A percentile compares a stretch with the other conserved stretches of the same genome.
Evolutionary conservation across 2,329 filamentous ascomycete genomes (phyloP).

Genomic region (Penicillium concentricum): DNA sequence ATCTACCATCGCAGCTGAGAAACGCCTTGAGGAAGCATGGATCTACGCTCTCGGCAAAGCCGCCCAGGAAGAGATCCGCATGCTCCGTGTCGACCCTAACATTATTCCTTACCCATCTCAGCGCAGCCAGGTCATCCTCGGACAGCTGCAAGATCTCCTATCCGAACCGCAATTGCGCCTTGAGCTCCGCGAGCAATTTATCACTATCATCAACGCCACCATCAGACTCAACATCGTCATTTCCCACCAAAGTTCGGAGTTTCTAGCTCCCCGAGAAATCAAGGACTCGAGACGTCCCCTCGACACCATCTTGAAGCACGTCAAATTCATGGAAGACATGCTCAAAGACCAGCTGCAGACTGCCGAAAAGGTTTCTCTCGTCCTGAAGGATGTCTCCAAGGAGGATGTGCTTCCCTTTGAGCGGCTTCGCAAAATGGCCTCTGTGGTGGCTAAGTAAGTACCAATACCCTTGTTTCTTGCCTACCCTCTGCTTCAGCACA

Average conservation of each 20-base stretch:
- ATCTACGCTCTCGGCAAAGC: slow-evolving; percentile 23
- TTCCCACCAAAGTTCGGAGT: slow-evolving; percentile 16
- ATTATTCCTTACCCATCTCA: slow-evolving; percentile 6
- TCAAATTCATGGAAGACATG: slow-evolving; percentile 10
- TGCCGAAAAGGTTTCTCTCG: slow-evolving; percentile 5
- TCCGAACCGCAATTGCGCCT: slow-evolving; percentile 10
- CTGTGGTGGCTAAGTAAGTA: slow-evolving; percentile 22
- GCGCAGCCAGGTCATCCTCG: slow-evolving; percentile 8
- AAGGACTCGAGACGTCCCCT: slow-evolving; percentile 10
- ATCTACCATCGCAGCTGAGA: slow-evolving; percentile 9
- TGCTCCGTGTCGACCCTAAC: slow-evolving; percentile 13
- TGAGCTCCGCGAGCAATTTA: slow-evolving; percentile 18
- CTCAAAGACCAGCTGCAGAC: slow-evolving; percentile 11
- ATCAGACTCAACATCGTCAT: slow-evolving; percentile 24
- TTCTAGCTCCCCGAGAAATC: slow-evolving; percentile 13
- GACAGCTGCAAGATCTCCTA: slow-evolving; percentile 18
- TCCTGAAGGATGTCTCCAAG: slow-evolving; percentile 11
- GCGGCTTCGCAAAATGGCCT: slow-evolving; percentile 19
- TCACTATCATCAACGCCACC: slow-evolving; percentile 21
- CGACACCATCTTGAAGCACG: slow-evolving; percentile 7
- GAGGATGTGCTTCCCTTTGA: slow-evolving; percentile 1
- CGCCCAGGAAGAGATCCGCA: slow-evolving; percentile 21
- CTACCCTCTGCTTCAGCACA: neutral
- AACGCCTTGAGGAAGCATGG: slow-evolving; percentile 22
- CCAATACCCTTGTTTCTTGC: no score